A percentile compares a stretch with the other conserved stretches of the same genome.
Conservation (phyloP, 2,329 filamentous ascomycete genomes). For the Colletotrichum sp. region DNA sequence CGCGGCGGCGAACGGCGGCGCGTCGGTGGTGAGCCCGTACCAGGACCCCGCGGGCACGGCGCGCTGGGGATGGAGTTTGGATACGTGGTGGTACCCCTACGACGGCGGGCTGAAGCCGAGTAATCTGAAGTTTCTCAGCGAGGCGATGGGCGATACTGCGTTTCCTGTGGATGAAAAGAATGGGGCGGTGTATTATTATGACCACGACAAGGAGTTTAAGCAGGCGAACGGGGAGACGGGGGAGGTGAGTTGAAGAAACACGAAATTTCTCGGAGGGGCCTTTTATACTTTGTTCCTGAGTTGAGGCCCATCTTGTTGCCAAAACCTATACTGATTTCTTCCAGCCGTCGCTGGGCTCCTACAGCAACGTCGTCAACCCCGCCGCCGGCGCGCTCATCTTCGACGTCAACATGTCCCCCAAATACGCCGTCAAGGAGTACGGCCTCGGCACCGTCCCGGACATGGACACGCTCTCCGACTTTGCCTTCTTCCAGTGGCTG, state of each 20-base stretch:
- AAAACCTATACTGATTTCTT: neutral
- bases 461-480: neutral
- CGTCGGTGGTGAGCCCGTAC: neutral
- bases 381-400: neutral
- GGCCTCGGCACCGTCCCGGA: neutral
- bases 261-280: neutral
- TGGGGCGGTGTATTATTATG: neutral
- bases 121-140: neutral
- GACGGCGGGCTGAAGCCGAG: neutral
- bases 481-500: neutral
- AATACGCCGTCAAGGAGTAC: neutral
- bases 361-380: neutral
- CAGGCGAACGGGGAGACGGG: neutral
- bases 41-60: neutral
- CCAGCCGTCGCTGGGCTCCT: neutral
- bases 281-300: neutral
- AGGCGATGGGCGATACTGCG: neutral
- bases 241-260: neutral
- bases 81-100: neutral
- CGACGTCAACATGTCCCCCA: neutral
- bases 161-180: neutral
- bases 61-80: neutral
- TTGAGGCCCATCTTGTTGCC: accelerated
- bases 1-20: neutral
- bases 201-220: neutral